Conservation (phyloP, 306 rosid species). For the Rosa chinensis region DNA sequence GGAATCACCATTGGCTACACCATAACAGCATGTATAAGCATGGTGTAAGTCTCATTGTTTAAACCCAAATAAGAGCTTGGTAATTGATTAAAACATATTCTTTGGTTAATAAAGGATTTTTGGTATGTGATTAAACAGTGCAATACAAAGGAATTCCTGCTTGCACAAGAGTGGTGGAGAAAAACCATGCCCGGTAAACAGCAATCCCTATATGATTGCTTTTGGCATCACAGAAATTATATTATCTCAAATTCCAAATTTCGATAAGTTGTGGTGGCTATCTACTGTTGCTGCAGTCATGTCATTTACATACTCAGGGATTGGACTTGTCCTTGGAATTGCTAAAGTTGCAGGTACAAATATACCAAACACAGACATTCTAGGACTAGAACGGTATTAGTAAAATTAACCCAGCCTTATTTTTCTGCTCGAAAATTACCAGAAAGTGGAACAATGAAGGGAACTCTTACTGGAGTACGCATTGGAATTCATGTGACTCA, state of each 20-base stretch:
- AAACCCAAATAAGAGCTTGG: neutral
- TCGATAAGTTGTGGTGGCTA: conserved; percentile 26
- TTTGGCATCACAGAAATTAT: conserved; percentile 25
- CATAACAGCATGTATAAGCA: conserved; percentile 33
- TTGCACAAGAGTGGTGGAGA: conserved; percentile 17
- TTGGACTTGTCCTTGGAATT: conserved; percentile 32
- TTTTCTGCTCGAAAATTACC: neutral
- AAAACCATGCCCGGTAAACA: conserved; percentile 10
- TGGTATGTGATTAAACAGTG: conserved; percentile 25
- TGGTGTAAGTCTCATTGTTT: conserved; percentile 24
- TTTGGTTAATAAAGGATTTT: neutral
- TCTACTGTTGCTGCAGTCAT: conserved; percentile 30
- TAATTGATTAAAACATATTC: neutral
- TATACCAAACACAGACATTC: neutral
- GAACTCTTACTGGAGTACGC: conserved; percentile 35
- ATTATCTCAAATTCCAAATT: conserved; percentile 25
- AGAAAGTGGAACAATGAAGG: conserved; percentile 33
- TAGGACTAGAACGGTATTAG: neutral
- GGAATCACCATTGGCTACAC: conserved; percentile 33
- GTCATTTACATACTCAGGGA: conserved; percentile 32
- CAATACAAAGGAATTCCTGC: conserved; percentile 22
- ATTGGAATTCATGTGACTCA: conserved; percentile 16
- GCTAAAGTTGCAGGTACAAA: conserved; percentile 27
- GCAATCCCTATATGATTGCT: conserved; percentile 22
- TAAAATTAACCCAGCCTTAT: neutral